phyloP scores from a whole-genome alignment of 176 grass and related monocot species.

The Avena insularis region DNA sequence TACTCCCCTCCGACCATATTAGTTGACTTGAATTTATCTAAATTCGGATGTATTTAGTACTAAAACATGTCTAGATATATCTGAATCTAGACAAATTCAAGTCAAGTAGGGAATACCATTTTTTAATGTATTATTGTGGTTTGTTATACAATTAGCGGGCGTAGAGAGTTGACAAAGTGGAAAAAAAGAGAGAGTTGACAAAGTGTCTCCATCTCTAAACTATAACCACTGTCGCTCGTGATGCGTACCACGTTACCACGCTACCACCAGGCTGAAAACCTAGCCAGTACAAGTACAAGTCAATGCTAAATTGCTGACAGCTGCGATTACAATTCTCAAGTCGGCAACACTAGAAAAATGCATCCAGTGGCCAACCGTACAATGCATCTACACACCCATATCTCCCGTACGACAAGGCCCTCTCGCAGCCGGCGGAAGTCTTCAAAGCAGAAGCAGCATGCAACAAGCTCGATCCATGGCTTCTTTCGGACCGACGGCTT shows the following conservation, averaged over 20 bases:
- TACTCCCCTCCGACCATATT: too few relatives aligned
- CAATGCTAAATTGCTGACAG: neutral
- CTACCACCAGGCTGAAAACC: too few relatives aligned
- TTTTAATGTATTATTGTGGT: too few relatives aligned
- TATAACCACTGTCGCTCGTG: too few relatives aligned
- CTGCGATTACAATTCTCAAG: neutral
- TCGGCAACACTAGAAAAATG: neutral
- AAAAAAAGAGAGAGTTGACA: neutral
- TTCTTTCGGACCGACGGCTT: neutral
- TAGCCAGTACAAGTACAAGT: neutral
- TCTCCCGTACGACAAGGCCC: conserved; percentile 6
- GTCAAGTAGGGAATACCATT: too few relatives aligned
- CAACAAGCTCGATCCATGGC: conserved; percentile 12
- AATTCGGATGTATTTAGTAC: too few relatives aligned
- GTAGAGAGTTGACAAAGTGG: neutral
- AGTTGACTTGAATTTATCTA: too few relatives aligned
- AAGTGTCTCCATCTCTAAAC: neutral
- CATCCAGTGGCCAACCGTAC: conserved; percentile 10
- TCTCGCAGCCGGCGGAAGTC: neutral
- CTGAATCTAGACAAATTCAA: too few relatives aligned
- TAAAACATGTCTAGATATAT: too few relatives aligned
- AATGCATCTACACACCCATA: neutral
- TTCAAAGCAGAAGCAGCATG: neutral
- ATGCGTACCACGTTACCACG: too few relatives aligned
- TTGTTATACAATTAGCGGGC: neutral